Percentiles rank a stretch among this genome's conserved stretches.
These are phyloP conservation scores for Aspergillus aculeatinus DNA, from an alignment of 2,329 filamentous ascomycete species.

Conservation along the genomic window DNA sequence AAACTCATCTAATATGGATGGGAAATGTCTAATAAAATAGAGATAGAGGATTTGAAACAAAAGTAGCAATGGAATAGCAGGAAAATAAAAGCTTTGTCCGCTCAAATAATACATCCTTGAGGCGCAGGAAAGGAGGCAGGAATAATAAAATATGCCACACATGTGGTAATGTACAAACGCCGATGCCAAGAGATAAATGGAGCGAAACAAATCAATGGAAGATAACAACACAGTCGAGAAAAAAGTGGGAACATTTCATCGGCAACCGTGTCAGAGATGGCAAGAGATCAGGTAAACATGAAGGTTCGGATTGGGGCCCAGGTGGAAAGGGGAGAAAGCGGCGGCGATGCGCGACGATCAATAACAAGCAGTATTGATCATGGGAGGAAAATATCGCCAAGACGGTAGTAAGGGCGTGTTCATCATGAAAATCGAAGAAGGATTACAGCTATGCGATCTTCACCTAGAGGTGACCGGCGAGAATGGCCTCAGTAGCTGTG, in stretches of 20 bases:
- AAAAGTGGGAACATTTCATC: not conserved
- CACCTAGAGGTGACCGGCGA: not conserved
- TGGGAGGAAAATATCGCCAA: too few species aligned
- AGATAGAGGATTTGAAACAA: not conserved
- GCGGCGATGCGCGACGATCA: too few species aligned
- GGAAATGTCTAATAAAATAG: not conserved
- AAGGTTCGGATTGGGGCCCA: not conserved
- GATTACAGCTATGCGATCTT: not conserved
- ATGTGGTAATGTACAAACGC: not conserved
- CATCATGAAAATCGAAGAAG: not conserved
- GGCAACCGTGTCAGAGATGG: not conserved
- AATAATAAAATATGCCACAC: not conserved
- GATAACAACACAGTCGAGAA: not conserved
- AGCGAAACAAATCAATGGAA: not conserved
- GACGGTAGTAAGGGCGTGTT: not conserved
- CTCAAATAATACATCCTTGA: not conserved
- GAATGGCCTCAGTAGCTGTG: slow-evolving; percentile 8
- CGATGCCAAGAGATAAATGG: not conserved
- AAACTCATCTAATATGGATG: not conserved
- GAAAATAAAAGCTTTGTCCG: not conserved
- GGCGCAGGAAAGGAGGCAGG: not conserved
- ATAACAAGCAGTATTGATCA: too few species aligned
- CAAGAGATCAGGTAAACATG: not conserved
- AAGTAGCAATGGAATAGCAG: not conserved
- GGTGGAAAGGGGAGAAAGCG: too few species aligned